These are phyloP conservation scores for Apiotrichum brassicae DNA, from an alignment of 1,284 basidiomycete genomes.

Conservation along the genomic window DNA sequence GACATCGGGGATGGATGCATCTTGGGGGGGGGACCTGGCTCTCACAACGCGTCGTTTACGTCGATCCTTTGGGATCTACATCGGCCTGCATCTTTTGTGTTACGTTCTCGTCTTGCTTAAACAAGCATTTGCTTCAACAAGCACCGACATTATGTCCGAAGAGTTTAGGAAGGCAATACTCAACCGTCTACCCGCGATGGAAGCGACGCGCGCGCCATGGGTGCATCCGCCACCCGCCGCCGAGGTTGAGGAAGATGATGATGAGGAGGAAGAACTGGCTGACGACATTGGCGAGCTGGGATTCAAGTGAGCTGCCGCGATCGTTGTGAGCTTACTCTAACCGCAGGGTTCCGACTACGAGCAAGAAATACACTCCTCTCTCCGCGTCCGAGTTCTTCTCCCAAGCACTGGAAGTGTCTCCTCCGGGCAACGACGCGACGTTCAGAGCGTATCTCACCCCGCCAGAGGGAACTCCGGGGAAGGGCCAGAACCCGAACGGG, in stretches of 20 bases:
- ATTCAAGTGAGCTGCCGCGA: slow-evolving; percentile 34
- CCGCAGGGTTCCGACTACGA: no score
- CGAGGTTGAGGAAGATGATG: slow-evolving; percentile 29
- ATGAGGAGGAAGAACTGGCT: slow-evolving; percentile 55
- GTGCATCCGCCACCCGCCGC: slow-evolving; percentile 17
- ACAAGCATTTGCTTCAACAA: no score
- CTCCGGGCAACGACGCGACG: slow-evolving; percentile 58
- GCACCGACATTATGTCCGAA: slow-evolving; percentile 45
- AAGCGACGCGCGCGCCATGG: slow-evolving; percentile 43
- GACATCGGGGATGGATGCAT: no score
- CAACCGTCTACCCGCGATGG: slow-evolving; percentile 37
- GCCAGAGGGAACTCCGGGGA: neutral
- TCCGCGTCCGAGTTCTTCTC: slow-evolving; percentile 68
- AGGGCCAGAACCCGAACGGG: slow-evolving; percentile 38
- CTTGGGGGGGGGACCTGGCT: no score
- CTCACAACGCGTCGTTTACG: no score
- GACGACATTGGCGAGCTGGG: slow-evolving; percentile 60
- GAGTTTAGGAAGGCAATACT: slow-evolving; percentile 41
- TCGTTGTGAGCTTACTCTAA: no score
- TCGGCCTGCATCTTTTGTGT: no score
- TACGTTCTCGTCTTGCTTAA: no score
- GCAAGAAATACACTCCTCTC: slow-evolving; percentile 59
- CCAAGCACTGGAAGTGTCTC: slow-evolving; percentile 65
- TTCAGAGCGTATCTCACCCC: slow-evolving; percentile 71
- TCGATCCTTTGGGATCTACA: no score